A percentile compares a stretch with the other conserved stretches of the same genome.
These are phyloP conservation scores for Globisporangium apiculatum DNA, from an alignment of 352 stramenopile species.

Conservation along the genomic window DNA sequence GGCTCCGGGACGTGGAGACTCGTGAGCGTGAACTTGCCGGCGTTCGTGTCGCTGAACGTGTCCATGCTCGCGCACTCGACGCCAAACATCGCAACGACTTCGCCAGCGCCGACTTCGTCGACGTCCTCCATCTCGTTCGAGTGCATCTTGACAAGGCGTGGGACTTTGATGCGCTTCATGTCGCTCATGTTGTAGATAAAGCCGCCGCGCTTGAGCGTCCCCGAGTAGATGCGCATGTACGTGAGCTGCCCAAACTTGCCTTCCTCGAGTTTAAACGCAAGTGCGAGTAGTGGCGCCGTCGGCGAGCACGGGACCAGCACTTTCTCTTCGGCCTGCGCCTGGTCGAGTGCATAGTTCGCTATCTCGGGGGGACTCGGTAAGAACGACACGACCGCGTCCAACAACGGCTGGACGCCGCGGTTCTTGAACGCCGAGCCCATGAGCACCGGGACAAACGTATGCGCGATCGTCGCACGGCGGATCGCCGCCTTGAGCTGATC, in stretches of 20 bases:
- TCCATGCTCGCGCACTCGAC: conserved; percentile 99
- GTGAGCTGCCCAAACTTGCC: conserved; percentile 98
- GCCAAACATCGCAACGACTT: conserved; percentile 99
- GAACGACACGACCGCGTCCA: conserved; percentile 98
- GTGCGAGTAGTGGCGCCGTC: conserved; percentile 90
- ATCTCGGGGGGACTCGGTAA: conserved; percentile 93
- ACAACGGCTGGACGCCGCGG: conserved; percentile 96
- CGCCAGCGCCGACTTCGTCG: conserved; percentile 89
- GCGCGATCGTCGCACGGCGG: conserved; percentile 92
- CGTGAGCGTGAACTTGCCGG: conserved; percentile 91
- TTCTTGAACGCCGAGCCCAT: conserved; percentile 99
- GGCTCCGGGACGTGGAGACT: conserved; percentile 98
- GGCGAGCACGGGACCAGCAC: conserved; percentile 83
- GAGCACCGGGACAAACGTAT: conserved; percentile 98
- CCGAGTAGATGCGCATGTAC: conserved; percentile 95
- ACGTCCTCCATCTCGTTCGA: conserved; percentile 99
- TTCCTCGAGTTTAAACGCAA: conserved; percentile 99
- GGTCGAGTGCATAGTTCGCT: conserved; percentile 94
- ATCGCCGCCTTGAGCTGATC: conserved; percentile 94
- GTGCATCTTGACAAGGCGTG: conserved; percentile 98
- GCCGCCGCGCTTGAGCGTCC: conserved; percentile 76
- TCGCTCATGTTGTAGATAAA: conserved; percentile 88
- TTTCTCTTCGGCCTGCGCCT: conserved; percentile 88
- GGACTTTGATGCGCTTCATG: conserved; percentile 94
- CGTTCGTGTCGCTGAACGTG: conserved; percentile 91